Base-by-base conservation (phyloP, 495 filamentous ascomycete species). In the Astrothelium subdiscretum region DNA sequence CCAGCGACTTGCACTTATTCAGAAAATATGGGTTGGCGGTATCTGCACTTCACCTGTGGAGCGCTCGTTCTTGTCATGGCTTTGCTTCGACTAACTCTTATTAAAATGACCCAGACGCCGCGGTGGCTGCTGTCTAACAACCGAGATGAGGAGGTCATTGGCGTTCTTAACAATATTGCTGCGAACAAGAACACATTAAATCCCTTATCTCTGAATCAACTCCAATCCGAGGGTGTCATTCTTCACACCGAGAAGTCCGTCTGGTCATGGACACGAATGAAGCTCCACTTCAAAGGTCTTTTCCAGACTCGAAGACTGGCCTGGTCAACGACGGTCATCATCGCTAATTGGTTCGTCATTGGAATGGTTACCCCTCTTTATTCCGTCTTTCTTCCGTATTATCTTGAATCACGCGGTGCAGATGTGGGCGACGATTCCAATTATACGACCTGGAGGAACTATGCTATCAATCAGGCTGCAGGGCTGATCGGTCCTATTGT, bases 121-220 rank as follows among this genome's bases (percentile, higher is more conserved):
- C 89, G 89, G 65, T 90, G 85, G 67, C 81, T 89, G 1, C 68
- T 91, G 20, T 77, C 78, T 31, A 75, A 83, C 57, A 86, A 86
- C 8, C 77, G 81, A 43, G 87, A 90, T 64, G 80, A 75, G 4
- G 71, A 86, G 62, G 78, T 85, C 0, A 80, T 89, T 57, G 70
- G 77, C 0, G 84, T 80, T 1, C 75, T 91, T 10, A 79, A 85
- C 32, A 73, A 67, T 4, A 80, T 90, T 52, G 87, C 88, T 0
- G 70, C 68, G 27, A 85, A 78, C 69, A 84, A 91, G 72, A 75
- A 83, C 59, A 80, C 83, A 2, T 75, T 77, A 2, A 88, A 82
- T 68, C 78, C 76, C 38, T 75, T 91, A 6, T 90, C 86, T 0
- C 48, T 85, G 2, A 85, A 85, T 48, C 74, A 78, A 58, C 77